These are phyloP conservation scores for Paramecium sexaurelia DNA, from an alignment of 73 alveolate species.

Conservation along the genomic window DNA sequence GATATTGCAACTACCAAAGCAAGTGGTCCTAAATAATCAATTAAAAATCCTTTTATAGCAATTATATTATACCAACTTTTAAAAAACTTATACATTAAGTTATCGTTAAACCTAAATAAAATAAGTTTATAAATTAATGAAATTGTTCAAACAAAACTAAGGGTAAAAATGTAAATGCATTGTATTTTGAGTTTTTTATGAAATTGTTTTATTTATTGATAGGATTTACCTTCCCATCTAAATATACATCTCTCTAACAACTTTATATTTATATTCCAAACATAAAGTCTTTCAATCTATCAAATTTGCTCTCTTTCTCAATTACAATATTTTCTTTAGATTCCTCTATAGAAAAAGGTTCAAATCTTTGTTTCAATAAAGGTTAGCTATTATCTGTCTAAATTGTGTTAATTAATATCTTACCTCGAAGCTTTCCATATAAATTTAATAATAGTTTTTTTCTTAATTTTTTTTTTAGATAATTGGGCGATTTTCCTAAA, in stretches of 20 bases:
- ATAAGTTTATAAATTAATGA: constrained; percentile 87
- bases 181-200: constrained; percentile 87
- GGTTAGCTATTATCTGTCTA: not conserved
- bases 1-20: constrained; percentile 92
- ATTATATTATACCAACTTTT: constrained; percentile 80
- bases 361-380: not conserved
- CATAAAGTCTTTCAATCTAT: not conserved
- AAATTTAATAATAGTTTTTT: not conserved
- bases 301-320: not conserved
- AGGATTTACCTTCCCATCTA: constrained; percentile 20
- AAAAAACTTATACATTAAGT: constrained; percentile 85
- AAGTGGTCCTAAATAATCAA: constrained; percentile 95
- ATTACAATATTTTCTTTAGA: not conserved
- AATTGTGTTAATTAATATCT: not conserved
- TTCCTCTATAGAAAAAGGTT: constrained; percentile 4
- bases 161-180: constrained; percentile 82
- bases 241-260: not conserved
- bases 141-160: constrained; percentile 90
- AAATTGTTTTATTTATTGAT: constrained; percentile 64
- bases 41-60: constrained; percentile 79
- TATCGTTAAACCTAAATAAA: constrained; percentile 84
- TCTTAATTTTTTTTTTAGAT: not conserved
- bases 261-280: not conserved
- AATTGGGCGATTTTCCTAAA: constrained; percentile 29
- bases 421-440: constrained; percentile 18